These are phyloP conservation scores for Bipolaris cookei DNA, from an alignment of 2,329 filamentous ascomycete species.

Conservation along the genomic window DNA sequence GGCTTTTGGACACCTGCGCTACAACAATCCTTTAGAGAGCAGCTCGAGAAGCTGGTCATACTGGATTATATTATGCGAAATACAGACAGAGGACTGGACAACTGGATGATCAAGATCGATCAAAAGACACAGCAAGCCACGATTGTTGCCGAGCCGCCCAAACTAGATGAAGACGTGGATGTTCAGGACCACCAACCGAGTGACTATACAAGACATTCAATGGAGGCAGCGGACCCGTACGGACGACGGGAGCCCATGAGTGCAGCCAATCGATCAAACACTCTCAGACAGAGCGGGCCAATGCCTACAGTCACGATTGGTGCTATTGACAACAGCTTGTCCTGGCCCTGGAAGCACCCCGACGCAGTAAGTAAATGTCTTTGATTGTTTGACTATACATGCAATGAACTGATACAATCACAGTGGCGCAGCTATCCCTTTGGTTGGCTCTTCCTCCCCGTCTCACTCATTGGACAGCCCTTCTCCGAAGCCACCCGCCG, in stretches of 20 bases:
- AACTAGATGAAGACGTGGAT: conserved; percentile 56
- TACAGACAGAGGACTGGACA: conserved; percentile 93
- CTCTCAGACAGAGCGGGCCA: conserved; percentile 58
- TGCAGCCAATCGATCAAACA: conserved; percentile 65
- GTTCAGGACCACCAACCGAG: conserved; percentile 52
- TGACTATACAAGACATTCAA: conserved; percentile 67
- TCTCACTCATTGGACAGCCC: conserved; percentile 92
- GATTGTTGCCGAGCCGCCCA: conserved; percentile 84
- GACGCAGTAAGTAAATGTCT: conserved; percentile 69
- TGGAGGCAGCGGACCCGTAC: conserved; percentile 68
- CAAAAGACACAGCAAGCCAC: conserved; percentile 81
- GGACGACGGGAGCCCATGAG: conserved; percentile 84
- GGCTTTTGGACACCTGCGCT: conserved; percentile 88
- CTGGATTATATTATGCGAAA: conserved; percentile 99
- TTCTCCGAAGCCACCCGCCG: conserved; percentile 93
- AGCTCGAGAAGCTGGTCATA: conserved; percentile 96
- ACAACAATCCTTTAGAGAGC: conserved; percentile 91
- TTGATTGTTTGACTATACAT: neutral
- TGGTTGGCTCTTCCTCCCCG: conserved; percentile 96
- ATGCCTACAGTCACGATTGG: conserved; percentile 75
- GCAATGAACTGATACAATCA: conserved; percentile 19
- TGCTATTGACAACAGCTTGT: conserved; percentile 96
- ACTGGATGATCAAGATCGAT: conserved; percentile 99
- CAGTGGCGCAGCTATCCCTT: conserved; percentile 89
- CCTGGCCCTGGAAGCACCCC: conserved; percentile 99